These are phyloP conservation scores for Rhodotorula toruloides DNA, from an alignment of 768 basidiomycete species.

Conservation along the genomic window DNA sequence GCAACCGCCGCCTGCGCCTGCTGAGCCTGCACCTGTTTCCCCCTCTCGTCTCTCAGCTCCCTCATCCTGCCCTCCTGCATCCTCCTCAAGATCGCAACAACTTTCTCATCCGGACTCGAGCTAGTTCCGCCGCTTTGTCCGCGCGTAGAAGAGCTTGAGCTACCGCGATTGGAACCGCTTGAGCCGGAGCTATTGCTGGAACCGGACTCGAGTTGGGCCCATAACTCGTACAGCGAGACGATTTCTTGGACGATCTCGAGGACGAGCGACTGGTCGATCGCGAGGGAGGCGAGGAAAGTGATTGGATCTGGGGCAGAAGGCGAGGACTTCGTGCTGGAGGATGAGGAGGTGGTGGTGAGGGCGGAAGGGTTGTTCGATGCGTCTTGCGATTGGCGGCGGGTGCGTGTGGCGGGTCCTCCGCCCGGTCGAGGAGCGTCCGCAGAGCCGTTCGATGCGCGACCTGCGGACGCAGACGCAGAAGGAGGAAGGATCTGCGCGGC, in stretches of 20 bases:
- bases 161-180: too few species aligned
- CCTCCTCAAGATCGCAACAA: conserved; percentile 57
- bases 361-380: too few species aligned
- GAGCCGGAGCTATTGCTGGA: too few species aligned
- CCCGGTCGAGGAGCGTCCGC: conserved; percentile 34
- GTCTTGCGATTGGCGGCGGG: background rate
- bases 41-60: conserved; percentile 46
- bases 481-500: conserved; percentile 16
- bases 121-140: conserved; percentile 29
- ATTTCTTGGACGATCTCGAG: conserved; percentile 87
- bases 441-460: background rate
- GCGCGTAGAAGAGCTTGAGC: background rate
- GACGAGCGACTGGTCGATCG: conserved; percentile 70
- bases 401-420: conserved; percentile 10
- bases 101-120: conserved; percentile 46
- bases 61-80: conserved; percentile 65
- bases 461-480: background rate
- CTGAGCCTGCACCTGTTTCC: background rate
- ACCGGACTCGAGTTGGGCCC: conserved; percentile 63
- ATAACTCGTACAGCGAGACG: conserved; percentile 77
- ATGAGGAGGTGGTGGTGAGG: too few species aligned
- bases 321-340: too few species aligned
- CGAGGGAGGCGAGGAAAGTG: conserved; percentile 75
- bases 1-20: background rate
- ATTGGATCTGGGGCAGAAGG: too few species aligned